Conservation (phyloP, 768 basidiomycete species). For the Trametes gibbosa region DNA sequence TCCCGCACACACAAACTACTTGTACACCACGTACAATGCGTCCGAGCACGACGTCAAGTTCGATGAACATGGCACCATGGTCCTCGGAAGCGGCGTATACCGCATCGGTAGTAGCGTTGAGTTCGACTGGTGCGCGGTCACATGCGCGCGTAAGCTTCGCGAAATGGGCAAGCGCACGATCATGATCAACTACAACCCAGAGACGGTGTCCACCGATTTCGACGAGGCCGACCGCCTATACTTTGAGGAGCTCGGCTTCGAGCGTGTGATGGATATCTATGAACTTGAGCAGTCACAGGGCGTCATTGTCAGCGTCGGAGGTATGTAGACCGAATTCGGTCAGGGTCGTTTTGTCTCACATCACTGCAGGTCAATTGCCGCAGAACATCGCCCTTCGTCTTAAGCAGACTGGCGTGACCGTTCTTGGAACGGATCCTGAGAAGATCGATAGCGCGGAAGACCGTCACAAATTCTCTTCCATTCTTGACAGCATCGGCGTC, state of each 20-base stretch:
- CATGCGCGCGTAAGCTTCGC: conserved; percentile 89
- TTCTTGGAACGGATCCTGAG: conserved; percentile 93
- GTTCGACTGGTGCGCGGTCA: conserved; percentile 99
- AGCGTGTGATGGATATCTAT: conserved; percentile 99
- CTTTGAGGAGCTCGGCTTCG: conserved; percentile 97
- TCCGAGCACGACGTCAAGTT: conserved; percentile 94
- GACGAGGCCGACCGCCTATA: conserved; percentile 99
- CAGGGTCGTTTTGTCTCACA: background rate
- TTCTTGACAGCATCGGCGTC: conserved; percentile 91
- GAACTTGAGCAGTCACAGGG: conserved; percentile 92
- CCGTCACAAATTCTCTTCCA: conserved; percentile 97
- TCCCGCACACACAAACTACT: conserved; percentile 98
- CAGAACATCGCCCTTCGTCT: conserved; percentile 98
- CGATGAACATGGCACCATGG: conserved; percentile 98
- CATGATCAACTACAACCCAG: conserved; percentile 99
- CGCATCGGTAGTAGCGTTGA: conserved; percentile 98
- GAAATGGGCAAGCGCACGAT: conserved; percentile 93
- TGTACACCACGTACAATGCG: conserved; percentile 99
- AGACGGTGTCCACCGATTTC: conserved; percentile 98
- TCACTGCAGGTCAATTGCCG: conserved; percentile 78
- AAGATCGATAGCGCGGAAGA: conserved; percentile 98
- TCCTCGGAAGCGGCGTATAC: conserved; percentile 96
- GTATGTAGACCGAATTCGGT: conserved; percentile 41
- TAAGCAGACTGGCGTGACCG: conserved; percentile 86
- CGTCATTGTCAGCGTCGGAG: conserved; percentile 95